Evolutionary conservation across 345 rosid species (phyloP).

Genomic region (Ailanthus altissimus): DNA sequence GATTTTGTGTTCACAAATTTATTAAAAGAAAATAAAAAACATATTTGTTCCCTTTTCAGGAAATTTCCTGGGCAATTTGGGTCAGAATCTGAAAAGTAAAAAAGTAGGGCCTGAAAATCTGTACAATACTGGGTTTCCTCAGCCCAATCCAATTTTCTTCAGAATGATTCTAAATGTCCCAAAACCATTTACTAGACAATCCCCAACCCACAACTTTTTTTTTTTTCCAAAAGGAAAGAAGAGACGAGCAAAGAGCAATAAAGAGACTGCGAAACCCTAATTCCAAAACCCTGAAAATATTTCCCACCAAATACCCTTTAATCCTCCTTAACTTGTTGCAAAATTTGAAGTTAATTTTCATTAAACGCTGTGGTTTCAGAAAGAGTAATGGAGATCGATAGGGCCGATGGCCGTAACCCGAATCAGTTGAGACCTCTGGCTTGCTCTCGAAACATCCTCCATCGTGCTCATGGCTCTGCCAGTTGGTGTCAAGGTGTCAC

Average conservation of each 20-base stretch:
- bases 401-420: conserved; percentile 64
- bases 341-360: neutral
- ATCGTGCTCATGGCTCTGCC: conserved; percentile 96
- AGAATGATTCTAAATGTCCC: too few species aligned
- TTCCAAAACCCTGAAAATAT: neutral
- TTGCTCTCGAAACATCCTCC: conserved; percentile 71
- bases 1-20: too few species aligned
- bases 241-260: fast-evolving
- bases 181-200: too few species aligned
- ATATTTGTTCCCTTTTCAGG: too few species aligned
- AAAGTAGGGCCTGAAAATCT: too few species aligned
- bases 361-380: neutral
- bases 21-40: too few species aligned
- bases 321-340: neutral
- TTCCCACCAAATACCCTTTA: neutral
- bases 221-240: neutral
- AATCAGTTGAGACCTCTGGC: conserved; percentile 82
- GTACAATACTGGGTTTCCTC: too few species aligned
- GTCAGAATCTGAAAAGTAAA: too few species aligned
- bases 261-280: neutral
- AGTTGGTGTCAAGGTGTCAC: conserved; percentile 88
- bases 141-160: too few species aligned
- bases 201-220: neutral
- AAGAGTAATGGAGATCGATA: conserved; percentile 52
- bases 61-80: too few species aligned